phyloP scores from a whole-genome alignment of 2,329 filamentous ascomycete genomes.

The Fonsecaea nubica region DNA sequence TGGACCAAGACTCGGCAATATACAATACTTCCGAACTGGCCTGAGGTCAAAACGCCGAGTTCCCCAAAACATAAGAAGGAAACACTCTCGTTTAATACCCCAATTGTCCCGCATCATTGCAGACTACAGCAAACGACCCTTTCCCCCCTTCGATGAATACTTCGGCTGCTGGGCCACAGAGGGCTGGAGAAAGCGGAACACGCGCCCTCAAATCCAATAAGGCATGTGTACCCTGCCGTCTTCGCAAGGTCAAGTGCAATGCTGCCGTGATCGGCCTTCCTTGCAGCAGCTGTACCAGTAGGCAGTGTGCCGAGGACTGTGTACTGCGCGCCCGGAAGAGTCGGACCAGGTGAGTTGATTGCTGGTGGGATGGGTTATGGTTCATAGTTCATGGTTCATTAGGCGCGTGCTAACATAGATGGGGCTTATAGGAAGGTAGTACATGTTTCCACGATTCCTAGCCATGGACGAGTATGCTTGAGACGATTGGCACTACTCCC shows the following conservation, averaged over 20 bases:
- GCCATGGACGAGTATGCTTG: conserved; percentile 11
- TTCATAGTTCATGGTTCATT: conserved; percentile 16
- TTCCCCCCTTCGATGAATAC: conserved; percentile 25
- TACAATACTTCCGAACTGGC: conserved; percentile 15
- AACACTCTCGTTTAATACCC: conserved; percentile 10
- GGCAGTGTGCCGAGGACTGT: conserved; percentile 38
- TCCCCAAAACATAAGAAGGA: conserved; percentile 14
- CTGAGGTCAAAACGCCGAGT: conserved; percentile 14
- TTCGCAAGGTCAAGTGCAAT: conserved; percentile 41
- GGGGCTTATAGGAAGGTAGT: conserved; percentile 36
- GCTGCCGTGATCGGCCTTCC: conserved; percentile 39
- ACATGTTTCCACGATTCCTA: conserved; percentile 30
- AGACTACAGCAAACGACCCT: conserved; percentile 30
- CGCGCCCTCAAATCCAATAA: conserved; percentile 32
- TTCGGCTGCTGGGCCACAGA: conserved; percentile 36
- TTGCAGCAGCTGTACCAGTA: conserved; percentile 40
- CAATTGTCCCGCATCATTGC: conserved; percentile 1
- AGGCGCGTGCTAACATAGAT: conserved; percentile 32
- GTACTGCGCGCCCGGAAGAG: conserved; percentile 38
- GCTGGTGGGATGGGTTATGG: conserved; percentile 25
- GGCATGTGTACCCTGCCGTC: conserved; percentile 39
- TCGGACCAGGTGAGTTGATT: conserved; percentile 39
- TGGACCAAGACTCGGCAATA: conserved; percentile 15
- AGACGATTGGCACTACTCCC: conserved; percentile 27
- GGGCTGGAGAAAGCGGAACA: conserved; percentile 21